Evolutionary conservation across 257 asterid species (phyloP), one percentile per base, ranked within the genome.

Genomic region (Agastache rugosa): DNA sequence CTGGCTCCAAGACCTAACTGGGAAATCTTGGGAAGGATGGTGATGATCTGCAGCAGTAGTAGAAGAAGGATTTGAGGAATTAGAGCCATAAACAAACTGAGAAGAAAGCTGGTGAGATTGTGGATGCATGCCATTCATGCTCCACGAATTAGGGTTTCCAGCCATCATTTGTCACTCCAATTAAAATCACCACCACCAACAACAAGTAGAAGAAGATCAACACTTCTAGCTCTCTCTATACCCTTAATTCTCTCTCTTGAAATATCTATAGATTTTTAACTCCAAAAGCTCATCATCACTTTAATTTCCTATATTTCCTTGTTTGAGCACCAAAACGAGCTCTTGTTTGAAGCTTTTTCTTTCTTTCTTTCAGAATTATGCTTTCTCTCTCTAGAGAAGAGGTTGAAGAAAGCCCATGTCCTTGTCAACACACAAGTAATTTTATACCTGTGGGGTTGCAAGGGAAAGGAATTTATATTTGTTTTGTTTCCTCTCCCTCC

Each of bases 121-220:
- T 81, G 87, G 84, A 82, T 86, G 91, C 91, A 88, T 88, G 91
- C 81, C 88, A 77, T 82, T 80, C 87, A 81, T 88, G 87, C 87
- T 88, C 97, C 97, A 91, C 96, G 93, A 89, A 63, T 75, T 89
- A 91, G 98, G 96, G 97, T 89, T 93, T 91, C 96, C 97, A 61
- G 96, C 96, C 97, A 89, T 89, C 91, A 89, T 84, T 80, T 83
- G 87, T 69, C 59, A 31, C 63, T 74, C 72, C 2, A 53, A n/a
- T 2, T 17, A 17, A 4, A 72, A 29, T 20, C 50, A 67, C 11
- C 37, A 50, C 50, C 47, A 41, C 16, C 35, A 8, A 2, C 20
- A 50, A 60, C 4, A 69, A 8, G 11, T 7, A 39, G 12, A 8
- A 10, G 42, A 41, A 4, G 17, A 14, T 25, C 19, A 34, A 63